Evolutionary conservation across 192 early-diverging fungal species (phyloP), one percentile per base, ranked within the genome.

Genomic region (Coemansia sp.): DNA sequence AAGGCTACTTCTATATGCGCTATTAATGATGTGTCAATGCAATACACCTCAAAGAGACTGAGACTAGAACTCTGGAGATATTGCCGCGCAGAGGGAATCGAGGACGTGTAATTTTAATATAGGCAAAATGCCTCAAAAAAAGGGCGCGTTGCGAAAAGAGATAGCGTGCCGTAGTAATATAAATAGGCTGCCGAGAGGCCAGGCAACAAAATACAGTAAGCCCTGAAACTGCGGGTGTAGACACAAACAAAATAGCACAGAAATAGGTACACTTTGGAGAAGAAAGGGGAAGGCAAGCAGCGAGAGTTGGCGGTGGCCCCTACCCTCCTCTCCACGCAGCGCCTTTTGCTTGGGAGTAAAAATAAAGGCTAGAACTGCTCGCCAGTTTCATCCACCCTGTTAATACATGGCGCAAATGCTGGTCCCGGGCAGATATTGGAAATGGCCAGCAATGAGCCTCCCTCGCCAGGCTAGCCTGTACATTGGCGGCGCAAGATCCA

Each of bases 201-300:
- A 15, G 29, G 55, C 55, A 58, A 58, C 55, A 58, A 32, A 58
- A 32, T 8, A 34, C 29, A 58, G 55, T 53, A 53, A 14, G 25
- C 51, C 51, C 51, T 53, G 51, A 53, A 29, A 27, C 25, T 53
- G 8, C 27, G 45, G 45, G 19, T 19, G 27, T 53, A 29, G 25
- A 53, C 51, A 53, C 48, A 50, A 53, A 53, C 51, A 53, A 48
- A 21, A 29, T 14, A 29, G 27, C 51, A 29, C 51, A 14, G 25
- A 53, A 53, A 53, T 53, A 58, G 27, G 46, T 48, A 34, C 55
- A 34, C 15, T 31, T 14, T 58, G 55, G 55, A 53, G 51, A 53
- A 53, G 51, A 58, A 58, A n/a, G 46, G 46, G 34, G 34, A 3
- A 23, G 9, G 46, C 19, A 21, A 36, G 55, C 6, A 58, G 29